Percentiles rank a stretch among this genome's conserved stretches.
Evolutionary conservation across 2,329 filamentous ascomycete species (phyloP).

Genomic region (Ophiostoma tasmaniense): DNA sequence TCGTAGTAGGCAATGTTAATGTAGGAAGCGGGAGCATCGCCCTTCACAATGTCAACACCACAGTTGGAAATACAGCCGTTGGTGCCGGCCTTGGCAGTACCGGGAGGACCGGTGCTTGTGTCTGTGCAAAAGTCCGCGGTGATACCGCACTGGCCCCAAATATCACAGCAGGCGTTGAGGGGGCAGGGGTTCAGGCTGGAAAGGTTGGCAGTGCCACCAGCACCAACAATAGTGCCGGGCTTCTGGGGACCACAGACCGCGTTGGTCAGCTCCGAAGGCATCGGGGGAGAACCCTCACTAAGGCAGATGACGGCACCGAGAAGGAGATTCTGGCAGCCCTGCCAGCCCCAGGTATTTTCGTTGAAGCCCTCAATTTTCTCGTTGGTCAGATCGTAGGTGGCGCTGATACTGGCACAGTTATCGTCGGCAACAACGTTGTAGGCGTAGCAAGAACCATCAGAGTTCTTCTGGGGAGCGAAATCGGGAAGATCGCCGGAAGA

Average conservation of each 20-base stretch:
- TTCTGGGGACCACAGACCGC: slow-evolving; percentile 31
- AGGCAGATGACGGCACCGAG: slow-evolving; percentile 28
- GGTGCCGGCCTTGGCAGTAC: slow-evolving; percentile 27
- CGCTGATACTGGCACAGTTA: slow-evolving; percentile 27
- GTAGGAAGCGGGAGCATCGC: background rate
- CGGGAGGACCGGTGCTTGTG: slow-evolving; percentile 18
- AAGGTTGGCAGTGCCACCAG: slow-evolving; percentile 12
- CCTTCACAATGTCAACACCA: slow-evolving; percentile 28
- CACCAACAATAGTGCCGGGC: background rate
- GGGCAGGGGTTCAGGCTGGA: slow-evolving; percentile 26
- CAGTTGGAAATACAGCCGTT: slow-evolving; percentile 36
- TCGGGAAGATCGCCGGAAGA: background rate
- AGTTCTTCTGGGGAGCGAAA: slow-evolving; percentile 27
- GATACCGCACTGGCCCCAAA: slow-evolving; percentile 39
- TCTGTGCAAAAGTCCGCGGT: slow-evolving; percentile 36
- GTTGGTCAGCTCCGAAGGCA: slow-evolving; percentile 27
- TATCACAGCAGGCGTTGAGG: slow-evolving; percentile 27
- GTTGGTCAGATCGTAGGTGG: slow-evolving; percentile 12
- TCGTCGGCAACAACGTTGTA: slow-evolving; percentile 29
- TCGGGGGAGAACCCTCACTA: slow-evolving; percentile 28
- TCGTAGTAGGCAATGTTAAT: slow-evolving; percentile 31
- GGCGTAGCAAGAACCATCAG: slow-evolving; percentile 30
- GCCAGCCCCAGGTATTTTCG: slow-evolving; percentile 33
- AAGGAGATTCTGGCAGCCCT: slow-evolving; percentile 27
- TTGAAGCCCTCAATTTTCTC: slow-evolving; percentile 24